Conservation (phyloP, 805 yeast genomes). For the Nakazawaea molendinolei region DNA sequence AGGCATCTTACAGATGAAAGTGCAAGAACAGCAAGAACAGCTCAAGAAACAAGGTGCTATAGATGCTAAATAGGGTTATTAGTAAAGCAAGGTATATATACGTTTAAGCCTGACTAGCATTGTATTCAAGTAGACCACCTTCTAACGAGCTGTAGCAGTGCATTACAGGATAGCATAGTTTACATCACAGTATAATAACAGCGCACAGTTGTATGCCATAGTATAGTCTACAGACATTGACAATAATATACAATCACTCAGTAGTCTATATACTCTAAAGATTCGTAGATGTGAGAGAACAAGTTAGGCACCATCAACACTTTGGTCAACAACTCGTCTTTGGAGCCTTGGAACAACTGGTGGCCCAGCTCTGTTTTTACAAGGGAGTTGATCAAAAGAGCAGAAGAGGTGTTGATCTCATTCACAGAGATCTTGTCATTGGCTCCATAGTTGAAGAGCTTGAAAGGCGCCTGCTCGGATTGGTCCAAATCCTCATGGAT, state of each 20-base stretch:
- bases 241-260: no score
- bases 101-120: no score
- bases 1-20: slow-evolving; percentile 44
- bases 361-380: slow-evolving; percentile 25
- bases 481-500: slow-evolving; percentile 15
- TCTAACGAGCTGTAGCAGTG: no score
- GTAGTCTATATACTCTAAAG: slow-evolving; percentile 20
- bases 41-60: slow-evolving; percentile 2
- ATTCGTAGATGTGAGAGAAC: slow-evolving; percentile 20
- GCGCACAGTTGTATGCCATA: background rate
- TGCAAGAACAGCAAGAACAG: slow-evolving; percentile 36
- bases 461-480: slow-evolving; percentile 23
- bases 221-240: background rate
- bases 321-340: slow-evolving; percentile 24
- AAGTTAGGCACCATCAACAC: slow-evolving; percentile 29
- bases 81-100: background rate
- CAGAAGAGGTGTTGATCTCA: slow-evolving; percentile 34
- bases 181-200: no score
- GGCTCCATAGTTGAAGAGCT: slow-evolving; percentile 24
- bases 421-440: slow-evolving; percentile 27
- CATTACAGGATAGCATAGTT: no score
- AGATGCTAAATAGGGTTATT: background rate
- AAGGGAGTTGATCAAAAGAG: slow-evolving; percentile 29
- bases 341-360: slow-evolving; percentile 25
- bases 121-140: no score